Evolutionary conservation across 306 rosid species (phyloP).

Genomic region (Geum urbanum): DNA sequence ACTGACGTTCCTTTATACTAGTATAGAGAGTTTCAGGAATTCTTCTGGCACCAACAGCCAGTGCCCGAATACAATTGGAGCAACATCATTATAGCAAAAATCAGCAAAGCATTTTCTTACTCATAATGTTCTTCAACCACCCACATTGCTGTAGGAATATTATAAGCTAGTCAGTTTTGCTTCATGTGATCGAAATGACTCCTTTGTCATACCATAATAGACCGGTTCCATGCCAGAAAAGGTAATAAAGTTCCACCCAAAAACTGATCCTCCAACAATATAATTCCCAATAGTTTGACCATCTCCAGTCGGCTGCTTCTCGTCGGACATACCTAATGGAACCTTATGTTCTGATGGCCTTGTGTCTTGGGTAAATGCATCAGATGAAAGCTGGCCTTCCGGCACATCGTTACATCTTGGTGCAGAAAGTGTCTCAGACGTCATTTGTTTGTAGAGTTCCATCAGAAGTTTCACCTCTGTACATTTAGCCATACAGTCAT

Average conservation of each 20-base stretch:
- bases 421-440: slow-evolving; percentile 28
- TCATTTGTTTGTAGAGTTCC: slow-evolving; percentile 35
- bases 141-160: neutral
- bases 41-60: neutral
- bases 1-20: neutral
- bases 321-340: slow-evolving; percentile 25
- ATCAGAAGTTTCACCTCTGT: slow-evolving; percentile 63
- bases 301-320: slow-evolving; percentile 40
- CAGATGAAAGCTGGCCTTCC: slow-evolving; percentile 29
- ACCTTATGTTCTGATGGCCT: slow-evolving; percentile 34
- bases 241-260: slow-evolving; percentile 85
- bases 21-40: neutral
- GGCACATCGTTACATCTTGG: slow-evolving; percentile 23
- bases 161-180: slow-evolving; percentile 10
- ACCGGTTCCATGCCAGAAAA: slow-evolving; percentile 46
- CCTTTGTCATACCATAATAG: slow-evolving; percentile 71
- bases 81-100: neutral
- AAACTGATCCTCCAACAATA: slow-evolving; percentile 86
- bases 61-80: neutral
- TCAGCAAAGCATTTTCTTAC: neutral
- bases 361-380: too few species aligned
- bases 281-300: slow-evolving; percentile 42
- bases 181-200: slow-evolving; percentile 42
- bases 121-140: neutral
- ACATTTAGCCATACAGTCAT: slow-evolving; percentile 26